Evolutionary conservation across 306 rosid species (phyloP), one percentile per base, ranked within the genome.

Genomic region (Quercus engelmannii): DNA sequence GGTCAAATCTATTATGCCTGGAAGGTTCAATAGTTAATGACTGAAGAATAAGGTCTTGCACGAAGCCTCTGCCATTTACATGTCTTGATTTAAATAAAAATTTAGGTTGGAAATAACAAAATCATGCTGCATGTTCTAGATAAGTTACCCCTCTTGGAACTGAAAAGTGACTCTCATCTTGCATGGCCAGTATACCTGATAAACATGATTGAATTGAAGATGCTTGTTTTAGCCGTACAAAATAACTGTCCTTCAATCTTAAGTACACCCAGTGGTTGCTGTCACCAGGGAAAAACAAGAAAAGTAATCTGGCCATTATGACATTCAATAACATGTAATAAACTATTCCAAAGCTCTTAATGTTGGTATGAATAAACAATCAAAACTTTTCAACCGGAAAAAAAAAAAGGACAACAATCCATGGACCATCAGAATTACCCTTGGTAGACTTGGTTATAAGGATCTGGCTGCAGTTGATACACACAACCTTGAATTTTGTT

Each of bases 1-100:
- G 54, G 54, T 49, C 11, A 41, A 41, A 41, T 8, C 46, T 49
- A 3, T 49, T 30, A 21, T 61, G 57, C 67, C 31, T 80, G 54
- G 65, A 49, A 33, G 25, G 26, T 73, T 71, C 74, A 59, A 11
- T 78, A 26, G 15, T 14, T 74, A 83, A 31, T 67, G 69, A 26
- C 28, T 68, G 28, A 25, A 58, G 35, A 41, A 19, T 33, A 52
- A 43, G 57, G 59, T 26, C 30, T 49, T 54, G 51, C 80, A 54
- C 3, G 55, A 65, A 12, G 63, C 10, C 21, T 46, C 33, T 21
- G 10, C 43, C 65, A 67, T 51, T 5, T 52, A 28, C 65, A 10
- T 25, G 21, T 62, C 18, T 6, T 20, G 13, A n/a, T 55, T 51
- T 71, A 19, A 2, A 46, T 46, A 20, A 21, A 25, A 59, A 13